Percentiles rank a stretch among this genome's conserved stretches.
Evolutionary conservation across 2,329 filamentous ascomycete genomes (phyloP).

Genomic region (Neonectria faginata): DNA sequence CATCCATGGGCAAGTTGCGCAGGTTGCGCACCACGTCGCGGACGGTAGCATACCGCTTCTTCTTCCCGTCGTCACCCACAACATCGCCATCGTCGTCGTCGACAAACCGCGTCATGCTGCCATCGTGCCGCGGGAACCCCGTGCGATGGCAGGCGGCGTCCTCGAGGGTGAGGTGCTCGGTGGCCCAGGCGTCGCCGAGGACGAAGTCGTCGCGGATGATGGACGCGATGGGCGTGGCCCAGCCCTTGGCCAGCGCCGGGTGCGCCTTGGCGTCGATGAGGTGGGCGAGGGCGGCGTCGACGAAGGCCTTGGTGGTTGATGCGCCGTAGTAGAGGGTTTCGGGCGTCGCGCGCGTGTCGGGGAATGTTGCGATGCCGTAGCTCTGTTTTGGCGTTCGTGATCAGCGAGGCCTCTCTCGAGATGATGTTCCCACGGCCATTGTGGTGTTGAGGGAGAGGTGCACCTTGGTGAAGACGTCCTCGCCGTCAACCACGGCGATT

Average conservation of each 20-base stretch:
- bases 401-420: slow-evolving; percentile 4
- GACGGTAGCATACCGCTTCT: slow-evolving; percentile 43
- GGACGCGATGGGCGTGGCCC: slow-evolving; percentile 59
- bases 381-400: slow-evolving; percentile 40
- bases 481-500: slow-evolving; percentile 45
- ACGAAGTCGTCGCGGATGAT: slow-evolving; percentile 66
- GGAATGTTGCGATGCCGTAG: slow-evolving; percentile 46
- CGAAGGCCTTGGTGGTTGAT: slow-evolving; percentile 68
- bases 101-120: slow-evolving; percentile 28
- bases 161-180: slow-evolving; percentile 63
- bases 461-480: slow-evolving; percentile 44
- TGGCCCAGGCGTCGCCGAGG: slow-evolving; percentile 59
- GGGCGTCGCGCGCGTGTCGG: slow-evolving; percentile 55
- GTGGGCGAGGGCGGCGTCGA: slow-evolving; percentile 61
- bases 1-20: slow-evolving; percentile 57
- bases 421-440: neutral
- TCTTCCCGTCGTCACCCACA: slow-evolving; percentile 51
- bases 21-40: slow-evolving; percentile 57
- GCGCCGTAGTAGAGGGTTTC: slow-evolving; percentile 67
- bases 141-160: slow-evolving; percentile 66
- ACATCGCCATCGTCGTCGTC: slow-evolving; percentile 46
- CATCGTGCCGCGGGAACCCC: slow-evolving; percentile 60
- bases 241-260: slow-evolving; percentile 51
- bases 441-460: neutral
- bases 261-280: slow-evolving; percentile 59